A percentile compares a stretch with the other conserved stretches of the same genome.
These are phyloP conservation scores for Tubosaeta sp. DNA, from an alignment of 768 basidiomycete genomes.

Conservation along the genomic window DNA sequence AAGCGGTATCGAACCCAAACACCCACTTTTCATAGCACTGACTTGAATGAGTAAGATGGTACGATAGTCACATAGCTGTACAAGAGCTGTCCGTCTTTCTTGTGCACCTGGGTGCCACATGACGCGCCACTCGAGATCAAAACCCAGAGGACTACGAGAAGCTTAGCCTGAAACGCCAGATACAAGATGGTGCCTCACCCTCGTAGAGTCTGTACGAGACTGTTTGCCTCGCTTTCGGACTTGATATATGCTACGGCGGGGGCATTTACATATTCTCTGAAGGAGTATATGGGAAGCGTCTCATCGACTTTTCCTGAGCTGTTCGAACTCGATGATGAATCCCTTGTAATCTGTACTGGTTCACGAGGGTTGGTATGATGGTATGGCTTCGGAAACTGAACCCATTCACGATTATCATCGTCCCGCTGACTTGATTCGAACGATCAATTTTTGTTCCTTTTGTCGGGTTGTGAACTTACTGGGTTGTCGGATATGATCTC, in stretches of 20 bases:
- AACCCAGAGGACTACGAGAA: slow-evolving; percentile 40
- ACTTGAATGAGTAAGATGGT: slow-evolving; percentile 47
- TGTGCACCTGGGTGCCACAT: slow-evolving; percentile 27
- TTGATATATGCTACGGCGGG: slow-evolving; percentile 39
- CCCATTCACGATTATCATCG: not conserved
- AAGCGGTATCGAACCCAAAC: not conserved
- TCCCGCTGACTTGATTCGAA: not conserved
- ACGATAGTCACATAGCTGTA: slow-evolving; percentile 42
- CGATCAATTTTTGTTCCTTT: not conserved
- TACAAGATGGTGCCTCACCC: slow-evolving; percentile 26
- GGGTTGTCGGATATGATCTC: not conserved
- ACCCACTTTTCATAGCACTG: slow-evolving; percentile 43
- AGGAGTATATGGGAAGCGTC: slow-evolving; percentile 35
- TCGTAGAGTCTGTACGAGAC: slow-evolving; percentile 33
- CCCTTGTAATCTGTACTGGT: not conserved
- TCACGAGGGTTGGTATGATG: not conserved
- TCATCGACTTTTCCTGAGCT: not conserved
- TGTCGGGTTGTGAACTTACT: slow-evolving; percentile 10
- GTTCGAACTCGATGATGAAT: slow-evolving; percentile 1
- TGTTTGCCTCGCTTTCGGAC: slow-evolving; percentile 40
- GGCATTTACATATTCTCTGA: slow-evolving; percentile 25
- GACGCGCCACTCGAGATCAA: slow-evolving; percentile 50
- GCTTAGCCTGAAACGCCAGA: not conserved
- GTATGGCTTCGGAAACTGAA: not conserved
- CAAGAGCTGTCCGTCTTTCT: slow-evolving; percentile 38